Conservation (phyloP, 441 rosid genomes). For the Metrosideros polymorpha region DNA sequence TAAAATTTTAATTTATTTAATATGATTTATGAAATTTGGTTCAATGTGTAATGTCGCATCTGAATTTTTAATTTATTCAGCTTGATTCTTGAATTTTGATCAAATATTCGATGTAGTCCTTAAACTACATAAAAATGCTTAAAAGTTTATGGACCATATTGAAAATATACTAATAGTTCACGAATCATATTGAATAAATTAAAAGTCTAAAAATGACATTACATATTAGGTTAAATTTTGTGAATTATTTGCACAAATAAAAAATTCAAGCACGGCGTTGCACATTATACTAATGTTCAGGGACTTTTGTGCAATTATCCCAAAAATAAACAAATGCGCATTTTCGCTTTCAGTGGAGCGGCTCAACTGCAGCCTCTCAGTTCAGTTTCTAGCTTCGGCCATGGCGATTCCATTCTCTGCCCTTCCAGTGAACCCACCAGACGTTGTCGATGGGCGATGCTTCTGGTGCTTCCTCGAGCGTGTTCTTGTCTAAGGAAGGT, state of each 20-base stretch:
- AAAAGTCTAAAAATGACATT: rapidly evolving
- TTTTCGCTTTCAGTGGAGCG: neutral
- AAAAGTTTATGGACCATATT: neutral
- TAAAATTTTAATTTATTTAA: neutral
- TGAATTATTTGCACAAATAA: too few relatives aligned
- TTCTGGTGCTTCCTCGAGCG: neutral
- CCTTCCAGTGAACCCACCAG: neutral
- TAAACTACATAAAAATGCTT: neutral
- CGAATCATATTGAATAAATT: neutral
- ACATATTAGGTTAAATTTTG: rapidly evolving
- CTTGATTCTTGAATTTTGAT: neutral
- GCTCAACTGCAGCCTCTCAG: neutral
- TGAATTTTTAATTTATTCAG: neutral
- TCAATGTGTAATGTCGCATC: neutral
- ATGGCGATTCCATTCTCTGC: neutral
- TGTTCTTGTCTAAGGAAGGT: neutral
- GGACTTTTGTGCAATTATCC: neutral
- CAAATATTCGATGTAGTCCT: neutral
- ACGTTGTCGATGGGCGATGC: neutral
- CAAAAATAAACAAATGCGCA: neutral
- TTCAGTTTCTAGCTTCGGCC: neutral
- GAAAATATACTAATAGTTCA: neutral
- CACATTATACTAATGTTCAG: neutral
- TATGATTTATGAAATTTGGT: neutral
- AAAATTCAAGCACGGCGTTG: neutral